Evolutionary conservation across 768 basidiomycete genomes (phyloP), one percentile per base, ranked within the genome.

Genomic region (Auricularia cornea): DNA sequence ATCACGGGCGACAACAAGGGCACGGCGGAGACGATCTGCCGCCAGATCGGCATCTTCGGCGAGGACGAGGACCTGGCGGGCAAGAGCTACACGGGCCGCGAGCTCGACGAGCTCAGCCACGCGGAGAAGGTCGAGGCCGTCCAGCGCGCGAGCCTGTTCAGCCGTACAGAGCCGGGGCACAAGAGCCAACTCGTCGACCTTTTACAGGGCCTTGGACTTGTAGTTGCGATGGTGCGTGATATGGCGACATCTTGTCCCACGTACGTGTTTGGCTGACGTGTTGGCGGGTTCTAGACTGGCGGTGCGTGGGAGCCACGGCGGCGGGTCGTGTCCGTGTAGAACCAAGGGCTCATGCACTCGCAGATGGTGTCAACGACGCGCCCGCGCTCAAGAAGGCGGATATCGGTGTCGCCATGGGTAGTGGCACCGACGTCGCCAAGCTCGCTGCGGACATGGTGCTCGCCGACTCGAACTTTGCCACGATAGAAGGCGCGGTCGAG

Each of bases 371-470:
- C 63, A 99, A 99, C 68, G 96, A 99, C 70, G 96, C 97, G 2
- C 95, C 95, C 35, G 97, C 96, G 0, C 76, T 99, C 69, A 95
- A 96, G 74, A 95, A 90, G 76, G 97, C 96, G 14, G 94, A 96
- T 69, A 99, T 99, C 69, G 96, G 96, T 74, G 89, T 99, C 60
- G 95, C 96, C 3, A 99, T 99, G 96, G 96, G 96, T 56, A 95
- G 93, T 63, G 96, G 96, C 61, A 99, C 97, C 1, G 97, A 99
- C 72, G 96, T 99, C 51, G 96, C 96, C 65, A 98, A 98, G 77
- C 79, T 97, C 64, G 97, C 96, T 3, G 93, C 96, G 8, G 96
- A 99, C 75, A 96, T 99, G 94, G 94, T 99, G 32, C 84, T 95
- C 60, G 90, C 92, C 4, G 94, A 96, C 74, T 94, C 94, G 59